These are phyloP conservation scores for Capsicum chinense DNA, from an alignment of 257 asterid species.

Conservation along the genomic window DNA sequence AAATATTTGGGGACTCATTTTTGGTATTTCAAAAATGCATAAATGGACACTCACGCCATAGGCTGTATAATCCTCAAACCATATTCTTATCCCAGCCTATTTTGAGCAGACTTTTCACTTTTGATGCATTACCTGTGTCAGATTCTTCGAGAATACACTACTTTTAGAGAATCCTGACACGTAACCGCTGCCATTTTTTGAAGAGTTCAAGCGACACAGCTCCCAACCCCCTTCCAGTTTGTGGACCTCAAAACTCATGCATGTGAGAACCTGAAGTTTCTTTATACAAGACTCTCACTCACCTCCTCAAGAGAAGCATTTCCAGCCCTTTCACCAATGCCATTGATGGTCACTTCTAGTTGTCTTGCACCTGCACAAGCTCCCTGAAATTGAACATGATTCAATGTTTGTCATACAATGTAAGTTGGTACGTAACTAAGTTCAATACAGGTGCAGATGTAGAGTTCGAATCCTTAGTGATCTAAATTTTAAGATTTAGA, in stretches of 20 bases:
- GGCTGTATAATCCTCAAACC: background rate
- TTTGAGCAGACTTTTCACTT: too few species aligned
- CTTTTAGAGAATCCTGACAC: too few species aligned
- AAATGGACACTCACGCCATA: background rate
- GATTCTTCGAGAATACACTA: too few species aligned
- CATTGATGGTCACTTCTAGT: slow-evolving; percentile 92
- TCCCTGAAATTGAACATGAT: slow-evolving; percentile 58
- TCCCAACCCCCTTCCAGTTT: background rate
- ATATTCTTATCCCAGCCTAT: background rate
- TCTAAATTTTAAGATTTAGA: too few species aligned
- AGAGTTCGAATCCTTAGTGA: too few species aligned
- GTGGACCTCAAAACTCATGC: slow-evolving; percentile 3
- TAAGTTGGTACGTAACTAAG: slow-evolving; percentile 25
- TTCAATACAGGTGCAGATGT: too few species aligned
- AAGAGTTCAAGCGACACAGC: too few species aligned
- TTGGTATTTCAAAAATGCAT: background rate
- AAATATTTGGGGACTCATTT: background rate
- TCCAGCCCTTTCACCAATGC: slow-evolving; percentile 99
- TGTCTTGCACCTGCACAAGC: slow-evolving; percentile 97
- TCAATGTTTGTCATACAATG: slow-evolving; percentile 17
- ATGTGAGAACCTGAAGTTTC: background rate
- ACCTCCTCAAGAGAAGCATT: slow-evolving; percentile 99
- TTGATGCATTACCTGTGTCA: too few species aligned
- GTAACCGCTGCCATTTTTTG: too few species aligned
- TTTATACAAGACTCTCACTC: slow-evolving; percentile 20